Conservation (phyloP, 2,329 filamentous ascomycete species). For the Phoma sp. region DNA sequence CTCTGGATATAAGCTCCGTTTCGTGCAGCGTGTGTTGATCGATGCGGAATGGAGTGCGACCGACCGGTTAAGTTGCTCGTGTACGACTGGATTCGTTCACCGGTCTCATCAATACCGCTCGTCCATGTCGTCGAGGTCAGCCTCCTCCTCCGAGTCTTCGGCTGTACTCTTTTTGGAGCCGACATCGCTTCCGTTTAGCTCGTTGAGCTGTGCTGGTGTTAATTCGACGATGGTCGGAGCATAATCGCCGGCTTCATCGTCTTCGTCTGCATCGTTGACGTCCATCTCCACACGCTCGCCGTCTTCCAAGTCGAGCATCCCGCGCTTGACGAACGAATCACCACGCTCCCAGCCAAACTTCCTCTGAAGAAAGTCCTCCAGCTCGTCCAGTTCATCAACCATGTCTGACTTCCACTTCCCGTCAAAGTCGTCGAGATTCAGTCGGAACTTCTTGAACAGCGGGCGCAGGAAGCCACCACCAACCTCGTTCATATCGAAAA, state of each 20-base stretch:
- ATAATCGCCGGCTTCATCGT: conserved; percentile 70
- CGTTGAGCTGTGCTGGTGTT: conserved; percentile 51
- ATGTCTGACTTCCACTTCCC: conserved; percentile 53
- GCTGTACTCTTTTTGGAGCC: conserved; percentile 18
- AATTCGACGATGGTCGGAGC: conserved; percentile 66
- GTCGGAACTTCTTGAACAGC: conserved; percentile 61
- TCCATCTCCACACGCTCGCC: conserved; percentile 68
- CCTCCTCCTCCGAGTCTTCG: conserved; percentile 49
- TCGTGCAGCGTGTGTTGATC: neutral
- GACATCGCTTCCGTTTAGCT: conserved; percentile 40
- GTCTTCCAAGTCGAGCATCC: conserved; percentile 67
- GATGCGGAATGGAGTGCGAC: neutral
- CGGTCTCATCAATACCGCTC: conserved; percentile 38
- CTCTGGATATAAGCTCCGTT: neutral
- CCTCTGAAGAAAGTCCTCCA: conserved; percentile 61
- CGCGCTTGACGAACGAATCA: conserved; percentile 60
- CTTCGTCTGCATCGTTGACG: conserved; percentile 60
- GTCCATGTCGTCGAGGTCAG: conserved; percentile 49
- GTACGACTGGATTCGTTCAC: conserved; percentile 5
- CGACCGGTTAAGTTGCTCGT: neutral
- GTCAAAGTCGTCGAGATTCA: conserved; percentile 56
- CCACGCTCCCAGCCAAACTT: conserved; percentile 66
- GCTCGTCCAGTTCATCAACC: conserved; percentile 59
- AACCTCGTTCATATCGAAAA: conserved; percentile 65
- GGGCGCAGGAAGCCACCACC: conserved; percentile 60